A percentile compares a stretch with the other conserved stretches of the same genome.
Evolutionary conservation across 192 early-diverging fungal species (phyloP).

Genomic region (Pecoramyces ruminantium): DNA sequence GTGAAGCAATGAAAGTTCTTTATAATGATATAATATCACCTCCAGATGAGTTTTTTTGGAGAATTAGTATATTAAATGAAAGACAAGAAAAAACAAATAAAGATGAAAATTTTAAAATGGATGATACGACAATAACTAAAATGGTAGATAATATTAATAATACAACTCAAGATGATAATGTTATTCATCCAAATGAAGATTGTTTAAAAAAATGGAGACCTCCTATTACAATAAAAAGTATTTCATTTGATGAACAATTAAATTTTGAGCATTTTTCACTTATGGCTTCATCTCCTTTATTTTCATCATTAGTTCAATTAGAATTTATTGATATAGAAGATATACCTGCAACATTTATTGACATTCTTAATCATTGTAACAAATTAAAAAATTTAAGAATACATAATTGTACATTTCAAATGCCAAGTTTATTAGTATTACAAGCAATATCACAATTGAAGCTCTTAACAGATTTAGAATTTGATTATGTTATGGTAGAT

Average conservation of each 20-base stretch:
- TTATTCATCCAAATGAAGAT: neutral
- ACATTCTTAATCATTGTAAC: neutral
- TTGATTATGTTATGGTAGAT: neutral
- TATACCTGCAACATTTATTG: neutral
- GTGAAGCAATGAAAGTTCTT: neutral
- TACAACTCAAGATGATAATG: neutral
- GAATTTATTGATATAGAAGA: neutral
- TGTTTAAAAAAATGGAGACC: neutral
- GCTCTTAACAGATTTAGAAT: neutral
- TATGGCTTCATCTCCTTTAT: neutral
- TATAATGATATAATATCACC: neutral
- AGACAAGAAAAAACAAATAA: neutral
- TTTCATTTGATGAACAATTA: neutral
- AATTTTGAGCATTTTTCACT: neutral
- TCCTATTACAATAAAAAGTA: neutral
- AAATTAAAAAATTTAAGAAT: neutral
- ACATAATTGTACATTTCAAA: neutral
- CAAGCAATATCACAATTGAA: neutral
- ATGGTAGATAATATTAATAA: no score
- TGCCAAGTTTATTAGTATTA: neutral
- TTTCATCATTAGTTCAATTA: neutral
- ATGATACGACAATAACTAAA: no score
- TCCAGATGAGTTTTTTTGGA: neutral
- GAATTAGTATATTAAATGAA: neutral
- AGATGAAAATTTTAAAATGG: no score